A percentile compares a stretch with the other conserved stretches of the same genome.
Evolutionary conservation across 441 rosid genomes (phyloP).

Genomic region (Populus hybrid): DNA sequence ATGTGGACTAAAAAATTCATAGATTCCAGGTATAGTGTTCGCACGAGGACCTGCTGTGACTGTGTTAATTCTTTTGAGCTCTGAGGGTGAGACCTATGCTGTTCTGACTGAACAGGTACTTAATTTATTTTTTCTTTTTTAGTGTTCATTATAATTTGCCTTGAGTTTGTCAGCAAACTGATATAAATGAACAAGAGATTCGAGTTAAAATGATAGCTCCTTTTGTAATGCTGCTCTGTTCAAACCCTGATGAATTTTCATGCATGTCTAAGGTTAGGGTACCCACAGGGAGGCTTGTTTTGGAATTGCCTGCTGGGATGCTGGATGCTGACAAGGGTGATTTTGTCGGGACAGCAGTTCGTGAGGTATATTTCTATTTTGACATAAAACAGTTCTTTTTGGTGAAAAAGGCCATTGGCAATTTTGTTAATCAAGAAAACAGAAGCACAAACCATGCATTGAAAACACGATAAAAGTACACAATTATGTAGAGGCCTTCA

Average conservation of each 20-base stretch:
- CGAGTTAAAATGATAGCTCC: neutral
- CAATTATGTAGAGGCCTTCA: neutral
- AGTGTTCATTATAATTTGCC: neutral
- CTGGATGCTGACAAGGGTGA: slow-evolving; percentile 80
- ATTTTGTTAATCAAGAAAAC: neutral
- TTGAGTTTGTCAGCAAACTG: neutral
- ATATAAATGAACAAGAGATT: slow-evolving; percentile 10
- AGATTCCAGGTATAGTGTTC: slow-evolving; percentile 96
- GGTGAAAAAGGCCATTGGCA: neutral
- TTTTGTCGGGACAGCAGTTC: slow-evolving; percentile 89
- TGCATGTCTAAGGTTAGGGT: slow-evolving; percentile 62
- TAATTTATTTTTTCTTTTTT: neutral
- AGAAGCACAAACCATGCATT: neutral
- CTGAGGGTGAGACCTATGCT: slow-evolving; percentile 64
- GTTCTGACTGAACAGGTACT: slow-evolving; percentile 91
- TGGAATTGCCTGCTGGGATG: slow-evolving; percentile 99
- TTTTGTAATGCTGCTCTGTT: slow-evolving; percentile 6
- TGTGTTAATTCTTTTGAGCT: slow-evolving; percentile 74
- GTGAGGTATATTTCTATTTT: slow-evolving; percentile 57
- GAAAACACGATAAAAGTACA: neutral
- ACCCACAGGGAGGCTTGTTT: slow-evolving; percentile 70
- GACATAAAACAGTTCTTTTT: neutral
- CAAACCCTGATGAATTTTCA: slow-evolving; percentile 2
- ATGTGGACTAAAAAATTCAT: slow-evolving; percentile 34
- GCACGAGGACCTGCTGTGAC: slow-evolving; percentile 94